A percentile compares a stretch with the other conserved stretches of the same genome.
Conservation (phyloP, 75 land plant genomes). For the Pinus albicaulis region DNA sequence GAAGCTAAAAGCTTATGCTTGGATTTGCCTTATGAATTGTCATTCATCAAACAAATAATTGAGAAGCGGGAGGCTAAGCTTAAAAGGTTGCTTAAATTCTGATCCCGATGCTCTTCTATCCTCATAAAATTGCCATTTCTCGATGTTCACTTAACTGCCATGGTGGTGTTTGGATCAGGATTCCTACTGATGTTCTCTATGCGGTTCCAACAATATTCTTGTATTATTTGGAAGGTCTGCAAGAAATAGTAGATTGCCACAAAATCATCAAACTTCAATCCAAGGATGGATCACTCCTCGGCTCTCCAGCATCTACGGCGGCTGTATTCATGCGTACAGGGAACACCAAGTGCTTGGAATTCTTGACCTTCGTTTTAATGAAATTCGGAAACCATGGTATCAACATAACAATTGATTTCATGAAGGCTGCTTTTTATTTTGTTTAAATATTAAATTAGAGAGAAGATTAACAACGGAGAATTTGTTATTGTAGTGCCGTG, state of each 20-base stretch:
- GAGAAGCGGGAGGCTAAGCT: too few relatives aligned
- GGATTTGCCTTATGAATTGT: too few relatives aligned
- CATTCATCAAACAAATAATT: too few relatives aligned
- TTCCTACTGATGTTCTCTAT: background rate
- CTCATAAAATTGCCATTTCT: too few relatives aligned
- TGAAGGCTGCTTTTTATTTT: too few relatives aligned
- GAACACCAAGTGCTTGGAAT: slow-evolving; percentile 23
- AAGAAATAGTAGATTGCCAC: slow-evolving; percentile 22
- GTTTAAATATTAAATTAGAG: too few relatives aligned
- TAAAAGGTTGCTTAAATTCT: too few relatives aligned
- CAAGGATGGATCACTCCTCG: slow-evolving; percentile 27
- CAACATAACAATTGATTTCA: background rate
- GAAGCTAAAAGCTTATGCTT: too few relatives aligned
- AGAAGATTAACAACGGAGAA: too few relatives aligned
- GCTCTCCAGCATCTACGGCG: slow-evolving; percentile 31
- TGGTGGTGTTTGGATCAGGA: too few relatives aligned
- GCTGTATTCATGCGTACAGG: slow-evolving; percentile 17
- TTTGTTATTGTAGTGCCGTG: background rate
- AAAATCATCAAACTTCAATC: slow-evolving; percentile 22
- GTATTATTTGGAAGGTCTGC: slow-evolving; percentile 22
- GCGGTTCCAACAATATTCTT: slow-evolving; percentile 25
- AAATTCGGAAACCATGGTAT: slow-evolving; percentile 21
- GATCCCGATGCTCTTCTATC: too few relatives aligned
- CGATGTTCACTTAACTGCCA: too few relatives aligned
- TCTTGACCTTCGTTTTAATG: slow-evolving; percentile 13